Evolutionary conservation across 352 stramenopile species (phyloP), one percentile per base, ranked within the genome.

Genomic region (Thraustotheca clavata): DNA sequence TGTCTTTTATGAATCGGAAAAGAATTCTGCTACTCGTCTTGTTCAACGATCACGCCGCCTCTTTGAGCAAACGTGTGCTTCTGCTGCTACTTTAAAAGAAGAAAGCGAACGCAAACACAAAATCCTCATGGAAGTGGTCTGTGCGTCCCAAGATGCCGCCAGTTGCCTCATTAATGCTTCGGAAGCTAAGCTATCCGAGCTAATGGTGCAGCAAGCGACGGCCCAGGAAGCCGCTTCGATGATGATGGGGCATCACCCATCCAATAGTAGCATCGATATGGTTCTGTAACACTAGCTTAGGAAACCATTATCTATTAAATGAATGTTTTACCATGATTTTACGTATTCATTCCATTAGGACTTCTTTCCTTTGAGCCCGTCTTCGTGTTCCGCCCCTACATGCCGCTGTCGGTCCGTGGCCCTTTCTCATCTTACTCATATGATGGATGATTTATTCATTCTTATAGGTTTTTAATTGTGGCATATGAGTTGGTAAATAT

Each of bases 161-260:
- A 43, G 57, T n/a, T 65, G 57, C 38, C 27, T 65, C 27, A 65
- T 65, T 46, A 65, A 65, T 26, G 57, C 57, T 1, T 65, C 57
- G 38, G 57, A 65, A 54, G 57, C 57, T 32, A 65, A 54, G 20
- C 39, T 65, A 16, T 65, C 57, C 41, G 57, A 65, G 47, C 57
- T 65, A 29, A 65, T 65, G 57, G 35, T 65, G 26, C 57, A 65
- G 29, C 57, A 65, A 65, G 57, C 57, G 14, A 32, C 57, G 18
- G 57, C 57, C 9, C 57, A 65, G 46, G 57, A 65, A 38, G 57
- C 57, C n/a, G 46, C 57, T n/a, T 39, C 31, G 9, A 50, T 65
- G 38, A 54, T 65, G 38, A 43, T 60, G 24, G 50, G 50, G n/a
- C 39, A n/a, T n/a, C 43, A 50, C 14, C 43, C 43, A 31, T 52